Conservation (phyloP, 2,329 filamentous ascomycete species). For the Penicillium sp. region DNA sequence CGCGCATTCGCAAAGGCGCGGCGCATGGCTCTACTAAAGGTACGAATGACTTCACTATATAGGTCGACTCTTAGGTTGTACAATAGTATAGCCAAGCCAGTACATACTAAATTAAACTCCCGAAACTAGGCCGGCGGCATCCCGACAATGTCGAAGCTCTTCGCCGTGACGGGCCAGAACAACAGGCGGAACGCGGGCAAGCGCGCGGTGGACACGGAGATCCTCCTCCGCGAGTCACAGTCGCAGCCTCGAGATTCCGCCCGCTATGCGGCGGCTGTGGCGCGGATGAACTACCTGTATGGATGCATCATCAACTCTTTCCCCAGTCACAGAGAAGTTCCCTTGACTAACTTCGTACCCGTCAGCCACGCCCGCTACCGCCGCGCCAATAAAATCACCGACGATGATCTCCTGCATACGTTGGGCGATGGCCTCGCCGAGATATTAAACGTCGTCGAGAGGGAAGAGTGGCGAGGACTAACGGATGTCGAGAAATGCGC, state of each 20-base stretch:
- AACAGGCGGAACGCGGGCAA: constrained; percentile 50
- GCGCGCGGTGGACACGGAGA: constrained; percentile 53
- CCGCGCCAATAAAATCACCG: constrained; percentile 58
- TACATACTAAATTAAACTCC: neutral
- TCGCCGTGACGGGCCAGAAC: constrained; percentile 53
- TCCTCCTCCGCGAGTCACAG: constrained; percentile 51
- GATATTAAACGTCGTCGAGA: constrained; percentile 61
- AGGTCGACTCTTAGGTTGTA: neutral
- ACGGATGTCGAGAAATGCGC: constrained; percentile 69
- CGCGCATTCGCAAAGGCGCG: constrained; percentile 33
- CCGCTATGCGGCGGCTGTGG: constrained; percentile 53
- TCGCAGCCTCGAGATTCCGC: constrained; percentile 42
- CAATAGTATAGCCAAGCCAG: no score
- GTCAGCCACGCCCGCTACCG: constrained; percentile 55
- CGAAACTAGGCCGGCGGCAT: constrained; percentile 51
- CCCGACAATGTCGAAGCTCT: constrained; percentile 53
- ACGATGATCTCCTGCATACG: constrained; percentile 65
- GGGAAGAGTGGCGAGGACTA: constrained; percentile 69
- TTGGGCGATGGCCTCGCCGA: constrained; percentile 65
- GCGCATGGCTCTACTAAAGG: constrained; percentile 34
- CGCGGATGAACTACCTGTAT: constrained; percentile 63
- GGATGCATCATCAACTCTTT: neutral
- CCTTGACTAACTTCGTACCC: neutral
- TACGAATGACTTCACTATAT: constrained; percentile 5
- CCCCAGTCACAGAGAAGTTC: neutral